Base-by-base conservation (phyloP, 108 stramenopile genomes). In the Asterionellopsis glacialis region DNA sequence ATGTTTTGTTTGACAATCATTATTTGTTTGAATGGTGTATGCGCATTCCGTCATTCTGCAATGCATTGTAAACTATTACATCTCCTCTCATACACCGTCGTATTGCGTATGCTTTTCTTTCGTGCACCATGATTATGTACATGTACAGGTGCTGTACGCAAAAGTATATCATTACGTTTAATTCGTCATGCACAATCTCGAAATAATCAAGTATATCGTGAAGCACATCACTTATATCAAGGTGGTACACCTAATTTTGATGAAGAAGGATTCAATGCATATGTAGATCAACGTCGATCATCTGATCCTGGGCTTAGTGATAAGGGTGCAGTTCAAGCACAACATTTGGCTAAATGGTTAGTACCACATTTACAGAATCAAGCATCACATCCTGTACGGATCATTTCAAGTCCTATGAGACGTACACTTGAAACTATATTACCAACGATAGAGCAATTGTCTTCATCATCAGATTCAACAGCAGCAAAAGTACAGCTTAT, bases 371-470 rank as follows among this genome's bases (percentile, higher is more conserved):
- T 84, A 11, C 45, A 48, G 2, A 77, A 79, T 41, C 82, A 83
- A 62, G 80, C 87, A 13, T 74, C 79, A 19, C 66, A 53, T 16
- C 86, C 86, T 13, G 75, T 85, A 1, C 57, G 74, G 11, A 69
- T 89, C 41, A 62, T 89, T n/a, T 60, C 67, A 2, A 81, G 80
- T 71, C 87, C 87, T 40, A 89, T 89, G 87, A 55, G 67, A 22
- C 76, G 87, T 33, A 89, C 87, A 13, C 51, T 89, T 42, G 71
- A 72, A 44, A 89, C 87, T 0, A 82, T 89, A 40, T 47, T 72
- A 45, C 87, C 87, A 9, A 77, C 82, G 1, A 44, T 87, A 38
- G 57, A 68, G 45, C 55, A 58, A 47, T 51, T 86, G 55, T 63
- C 75, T 28, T 4, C 42, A 11, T 23, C 13, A n/a, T n/a, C n/a